Percentiles rank a stretch among this genome's conserved stretches.
These are phyloP conservation scores for Geotrichum bryndzae DNA, from an alignment of 1,139 yeast species.

Conservation along the genomic window DNA sequence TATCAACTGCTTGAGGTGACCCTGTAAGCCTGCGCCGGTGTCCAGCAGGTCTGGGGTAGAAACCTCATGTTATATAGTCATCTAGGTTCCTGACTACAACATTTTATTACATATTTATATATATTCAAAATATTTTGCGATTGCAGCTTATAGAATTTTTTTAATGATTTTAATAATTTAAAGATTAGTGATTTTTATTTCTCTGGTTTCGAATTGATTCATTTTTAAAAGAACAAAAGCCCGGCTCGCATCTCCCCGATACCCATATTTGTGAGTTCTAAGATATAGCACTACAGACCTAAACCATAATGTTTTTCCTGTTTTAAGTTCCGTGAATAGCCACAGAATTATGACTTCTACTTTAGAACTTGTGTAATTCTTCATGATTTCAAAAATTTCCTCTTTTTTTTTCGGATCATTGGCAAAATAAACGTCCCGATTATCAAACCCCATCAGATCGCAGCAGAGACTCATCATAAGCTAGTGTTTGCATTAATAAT, in stretches of 20 bases:
- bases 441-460: neutral
- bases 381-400: neutral
- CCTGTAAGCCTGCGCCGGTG: neutral
- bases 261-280: neutral
- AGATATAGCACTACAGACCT: neutral
- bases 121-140: neutral
- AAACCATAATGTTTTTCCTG: neutral
- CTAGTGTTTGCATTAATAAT: neutral
- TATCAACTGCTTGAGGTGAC: neutral
- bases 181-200: too few species aligned
- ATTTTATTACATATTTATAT: neutral
- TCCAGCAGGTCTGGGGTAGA: neutral
- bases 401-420: neutral
- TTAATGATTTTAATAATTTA: too few species aligned
- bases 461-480: neutral
- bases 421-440: neutral
- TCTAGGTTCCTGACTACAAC: neutral
- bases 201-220: too few species aligned
- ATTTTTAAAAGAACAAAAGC: too few species aligned
- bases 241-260: too few species aligned
- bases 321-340: neutral
- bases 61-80: neutral
- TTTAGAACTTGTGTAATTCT: neutral
- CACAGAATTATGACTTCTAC: neutral
- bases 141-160: too few species aligned